A percentile compares a stretch with the other conserved stretches of the same genome.
phyloP scores from a whole-genome alignment of 108 stramenopile species.

The Pseudonitzschia delicatissima region DNA sequence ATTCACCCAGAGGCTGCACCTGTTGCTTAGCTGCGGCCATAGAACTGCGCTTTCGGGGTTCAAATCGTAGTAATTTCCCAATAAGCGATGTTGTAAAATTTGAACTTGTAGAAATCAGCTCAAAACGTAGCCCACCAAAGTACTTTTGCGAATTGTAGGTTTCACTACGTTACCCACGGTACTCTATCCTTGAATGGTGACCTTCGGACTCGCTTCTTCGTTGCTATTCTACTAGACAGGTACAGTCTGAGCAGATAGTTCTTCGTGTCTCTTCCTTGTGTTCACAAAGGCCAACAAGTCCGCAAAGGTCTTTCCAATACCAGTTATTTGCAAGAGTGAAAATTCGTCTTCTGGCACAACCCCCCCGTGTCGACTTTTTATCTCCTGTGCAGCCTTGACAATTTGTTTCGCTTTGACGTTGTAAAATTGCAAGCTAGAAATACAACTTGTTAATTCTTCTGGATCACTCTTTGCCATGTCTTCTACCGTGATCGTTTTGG shows the following conservation, averaged over 20 bases:
- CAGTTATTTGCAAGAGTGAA: slow-evolving; percentile 47
- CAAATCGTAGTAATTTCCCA: too few relatives aligned
- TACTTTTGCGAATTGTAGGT: too few relatives aligned
- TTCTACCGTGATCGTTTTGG: slow-evolving; percentile 29
- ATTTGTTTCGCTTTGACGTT: slow-evolving; percentile 67
- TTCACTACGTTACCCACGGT: too few relatives aligned
- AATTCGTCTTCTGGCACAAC: slow-evolving; percentile 64
- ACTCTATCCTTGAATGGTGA: too few relatives aligned
- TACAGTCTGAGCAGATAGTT: too few relatives aligned
- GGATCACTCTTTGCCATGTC: slow-evolving; percentile 38
- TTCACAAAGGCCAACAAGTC: slow-evolving; percentile 58
- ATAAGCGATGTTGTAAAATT: too few relatives aligned
- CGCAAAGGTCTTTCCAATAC: slow-evolving; percentile 64
- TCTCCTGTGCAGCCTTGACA: slow-evolving; percentile 61
- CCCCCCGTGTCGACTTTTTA: slow-evolving; percentile 42
- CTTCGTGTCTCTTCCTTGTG: slow-evolving; percentile 27
- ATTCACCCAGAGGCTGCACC: slow-evolving; percentile 40
- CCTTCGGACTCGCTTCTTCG: neutral
- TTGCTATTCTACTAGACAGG: neutral
- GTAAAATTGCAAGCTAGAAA: slow-evolving; percentile 59
- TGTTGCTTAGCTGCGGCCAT: slow-evolving; percentile 21
- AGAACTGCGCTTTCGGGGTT: too few relatives aligned
- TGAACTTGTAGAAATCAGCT: too few relatives aligned
- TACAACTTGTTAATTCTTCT: slow-evolving; percentile 40
- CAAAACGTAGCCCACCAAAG: too few relatives aligned